Base-by-base conservation (phyloP, 768 basidiomycete species). In the Pluteus cervinus region DNA sequence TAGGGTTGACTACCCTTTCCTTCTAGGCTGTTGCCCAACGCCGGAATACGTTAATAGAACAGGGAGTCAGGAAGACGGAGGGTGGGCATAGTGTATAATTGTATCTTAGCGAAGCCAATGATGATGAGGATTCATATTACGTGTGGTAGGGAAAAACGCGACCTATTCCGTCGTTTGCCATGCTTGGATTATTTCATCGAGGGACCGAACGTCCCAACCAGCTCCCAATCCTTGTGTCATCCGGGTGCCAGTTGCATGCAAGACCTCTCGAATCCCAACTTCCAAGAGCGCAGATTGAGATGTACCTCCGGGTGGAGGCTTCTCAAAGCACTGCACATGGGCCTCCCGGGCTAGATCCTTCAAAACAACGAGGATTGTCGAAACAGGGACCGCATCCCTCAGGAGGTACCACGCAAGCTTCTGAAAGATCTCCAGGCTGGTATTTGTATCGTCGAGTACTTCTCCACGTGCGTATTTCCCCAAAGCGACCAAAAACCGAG, bases 221-320 rank as follows among this genome's bases (percentile, higher is more conserved):
- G 77, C 73, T 3, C 79, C 83, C 17, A 83, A 56, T 8, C 74
- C 68, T 4, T 79, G 78, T 15, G 76, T 78, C 72, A 86, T 74
- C 51, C 87, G 91, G 0, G 78, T 76, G 2, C 93, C 93, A 0
- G 92, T 86, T 0, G 79, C 76, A 51, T 90, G 85, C 43, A 96
- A 54, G 7, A 96, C 89, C 52, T 93, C 86, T 48, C 78, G 81
- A 44, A 98, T 90, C 7, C 70, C 73, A 40, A 60, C 34, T 43
- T 70, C 70, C 29, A 75, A 50, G 6, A 50, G 46, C 12, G 37
- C 45, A 12, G 50, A 47, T 44, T 73, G 58, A 7, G 43, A 45
- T 0, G 72, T 76, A 0, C 80, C 81, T 5, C 71, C 70, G 0
- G 81, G 78, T 1, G 67, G 62, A 5, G 73, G 58, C 3, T 55